These are phyloP conservation scores for Rhododendron simsii DNA, from an alignment of 148 eudicot genomes.

Conservation along the genomic window DNA sequence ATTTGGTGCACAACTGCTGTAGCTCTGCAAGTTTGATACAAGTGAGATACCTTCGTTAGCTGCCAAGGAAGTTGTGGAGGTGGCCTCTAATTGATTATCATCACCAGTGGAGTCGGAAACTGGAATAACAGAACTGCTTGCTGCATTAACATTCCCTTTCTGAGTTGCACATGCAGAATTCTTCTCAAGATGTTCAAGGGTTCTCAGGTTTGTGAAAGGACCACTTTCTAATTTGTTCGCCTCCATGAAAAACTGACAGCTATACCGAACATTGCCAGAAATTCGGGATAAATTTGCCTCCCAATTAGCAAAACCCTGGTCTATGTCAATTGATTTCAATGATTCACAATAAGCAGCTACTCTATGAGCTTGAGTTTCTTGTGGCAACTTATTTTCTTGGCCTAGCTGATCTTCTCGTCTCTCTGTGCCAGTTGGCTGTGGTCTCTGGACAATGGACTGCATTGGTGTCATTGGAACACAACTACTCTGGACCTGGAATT, in stretches of 20 bases:
- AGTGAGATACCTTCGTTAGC: neutral
- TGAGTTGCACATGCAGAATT: neutral
- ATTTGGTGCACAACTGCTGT: neutral
- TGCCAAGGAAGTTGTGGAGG: neutral
- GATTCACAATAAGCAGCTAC: constrained; percentile 9
- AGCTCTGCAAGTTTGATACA: constrained; percentile 15
- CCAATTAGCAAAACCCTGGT: constrained; percentile 10
- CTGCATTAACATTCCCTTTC: neutral
- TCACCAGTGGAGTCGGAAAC: constrained; percentile 19
- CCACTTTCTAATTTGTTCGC: neutral
- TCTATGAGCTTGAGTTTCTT: constrained; percentile 16
- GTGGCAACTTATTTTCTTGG: neutral
- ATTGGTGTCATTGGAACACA: constrained; percentile 42
- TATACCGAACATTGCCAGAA: neutral
- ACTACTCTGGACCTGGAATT: constrained; percentile 20
- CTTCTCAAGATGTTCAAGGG: constrained; percentile 25
- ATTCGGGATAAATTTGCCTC: neutral
- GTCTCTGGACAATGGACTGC: constrained; percentile 25
- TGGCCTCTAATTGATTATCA: neutral
- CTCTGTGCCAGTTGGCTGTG: constrained; percentile 35
- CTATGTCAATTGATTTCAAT: neutral
- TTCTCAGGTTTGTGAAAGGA: constrained; percentile 31
- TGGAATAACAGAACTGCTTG: constrained; percentile 9
- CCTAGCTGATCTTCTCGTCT: constrained; percentile 6
- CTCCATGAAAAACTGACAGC: neutral